These are phyloP conservation scores for Plasmodium vivax DNA, from an alignment of 169 alveolate species.

Conservation along the genomic window DNA sequence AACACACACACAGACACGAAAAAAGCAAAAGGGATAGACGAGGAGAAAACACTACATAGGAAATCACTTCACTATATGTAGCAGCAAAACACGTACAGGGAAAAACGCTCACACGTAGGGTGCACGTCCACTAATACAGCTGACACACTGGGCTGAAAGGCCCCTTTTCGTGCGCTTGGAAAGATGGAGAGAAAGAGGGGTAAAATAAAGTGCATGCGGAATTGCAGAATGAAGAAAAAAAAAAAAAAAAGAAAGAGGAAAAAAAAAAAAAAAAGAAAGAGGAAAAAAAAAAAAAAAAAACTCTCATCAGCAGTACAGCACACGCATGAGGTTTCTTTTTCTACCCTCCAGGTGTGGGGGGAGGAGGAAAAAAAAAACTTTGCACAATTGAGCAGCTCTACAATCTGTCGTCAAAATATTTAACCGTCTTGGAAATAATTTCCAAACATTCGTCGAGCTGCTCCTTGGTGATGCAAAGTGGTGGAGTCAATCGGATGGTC, in stretches of 20 bases:
- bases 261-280: neutral
- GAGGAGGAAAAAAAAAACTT: neutral
- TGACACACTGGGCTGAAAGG: neutral
- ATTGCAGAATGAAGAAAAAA: neutral
- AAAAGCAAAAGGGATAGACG: neutral
- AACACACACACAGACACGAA: neutral
- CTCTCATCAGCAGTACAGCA: neutral
- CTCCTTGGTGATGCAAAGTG: conserved; percentile 87
- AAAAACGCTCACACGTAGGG: neutral
- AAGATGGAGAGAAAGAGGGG: neutral
- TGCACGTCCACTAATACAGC: neutral
- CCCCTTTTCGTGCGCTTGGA: neutral
- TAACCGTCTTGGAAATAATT: conserved; percentile 79
- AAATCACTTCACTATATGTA: neutral
- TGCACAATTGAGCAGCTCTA: neutral
- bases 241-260: neutral
- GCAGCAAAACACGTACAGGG: neutral
- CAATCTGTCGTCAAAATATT: conserved; percentile 64
- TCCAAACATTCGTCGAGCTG: conserved; percentile 85
- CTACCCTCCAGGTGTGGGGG: neutral
- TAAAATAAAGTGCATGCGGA: neutral
- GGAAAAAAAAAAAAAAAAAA: neutral
- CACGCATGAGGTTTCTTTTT: neutral
- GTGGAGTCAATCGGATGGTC: conserved; percentile 93
- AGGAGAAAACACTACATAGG: neutral